Base-by-base conservation (phyloP, 306 rosid species). In the Vigna reflexopilosa region DNA sequence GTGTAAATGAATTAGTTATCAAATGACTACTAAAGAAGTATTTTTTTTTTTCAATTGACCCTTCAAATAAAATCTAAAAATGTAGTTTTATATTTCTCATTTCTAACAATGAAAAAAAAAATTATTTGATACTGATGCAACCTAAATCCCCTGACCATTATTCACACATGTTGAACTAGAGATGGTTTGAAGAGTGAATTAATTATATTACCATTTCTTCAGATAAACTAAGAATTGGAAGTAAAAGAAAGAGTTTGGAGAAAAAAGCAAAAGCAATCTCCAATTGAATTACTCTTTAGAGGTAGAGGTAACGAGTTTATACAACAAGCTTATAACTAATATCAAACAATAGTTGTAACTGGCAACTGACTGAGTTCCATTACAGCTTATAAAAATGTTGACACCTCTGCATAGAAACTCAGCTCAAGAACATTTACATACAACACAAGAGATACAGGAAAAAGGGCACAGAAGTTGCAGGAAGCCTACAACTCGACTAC, bases 391-490 rank as follows among this genome's bases (percentile, higher is more conserved):
- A 9, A 54, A 56, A 32, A 9, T 56, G 32, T 22, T 13, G 50
- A 70, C 9, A 51, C 61, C n/a, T 66, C 72, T 11, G 15, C 4
- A 77, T 52, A 49, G 56, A 40, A 77, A 57, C 19, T 15, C 9
- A 12, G 36, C 52, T 66, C 40, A 16, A 17, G 44, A 73, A 62
- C 77, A 67, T 68, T 11, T 36, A 50, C 64, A 77, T 22, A 85
- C 56, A 72, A 20, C 38, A 45, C 73, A 63, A 17, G 45, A 15
- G 54, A 78, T 69, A 66, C 16, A 69, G 13, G 58, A 57, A 26
- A 51, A 13, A 52, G 40, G 67, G 19, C 66, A n/a, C 62, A 40
- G 1, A 65, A 44, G 45, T 65, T 68, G 65, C 50, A 2, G 22
- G 78, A 40, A 65, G 73, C 67, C 42, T 24, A 32, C 20, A 63